Base-by-base conservation (phyloP, 2,329 filamentous ascomycete genomes). In the Dactylonectria macrodidyma region DNA sequence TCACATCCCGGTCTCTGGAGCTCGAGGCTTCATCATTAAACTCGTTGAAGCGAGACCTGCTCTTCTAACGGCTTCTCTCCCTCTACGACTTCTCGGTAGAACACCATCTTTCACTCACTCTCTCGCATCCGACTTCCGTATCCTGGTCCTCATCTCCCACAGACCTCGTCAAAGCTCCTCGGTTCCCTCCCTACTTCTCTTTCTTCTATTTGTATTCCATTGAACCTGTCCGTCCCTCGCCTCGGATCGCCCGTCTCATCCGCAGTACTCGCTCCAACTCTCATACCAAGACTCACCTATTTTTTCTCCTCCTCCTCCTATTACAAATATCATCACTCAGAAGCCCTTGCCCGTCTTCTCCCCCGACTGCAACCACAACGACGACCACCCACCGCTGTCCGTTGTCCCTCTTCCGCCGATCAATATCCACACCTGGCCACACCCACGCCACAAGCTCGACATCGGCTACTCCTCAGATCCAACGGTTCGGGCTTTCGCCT, bases 161-260 rank as follows among this genome's bases (percentile, higher is more conserved):
- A 36, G 38, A 41, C 26, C 41, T 51, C 46, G 19, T 14, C 46
- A 47, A 38, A 22, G 34, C 34, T 41, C 33, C 60, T 50, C 24
- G 33, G 22, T 12, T 34, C 44, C 24, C 19, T 19, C 58, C 46
- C 41, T 55, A 10, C 52, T 47, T 24, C 44, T 47, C 38, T 14
- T 46, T 33, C 46, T 59, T 55, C 51, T 51, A 57, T 44, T 58
- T 67, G 57, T 65, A 55, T 67, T 67, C 59, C 58, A 34, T 61
- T 62, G 51, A 61, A 57, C 36, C 34, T 19, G 16, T 26, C n/a
- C 19, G 22, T 26, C 51, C 38, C 50, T 60, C 52, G 30, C 12
- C 14, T 48, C 24, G 36, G 38, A 51, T 52, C 24, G 12, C 41
- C 16, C 52, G 19, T 57, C 9, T 30, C n/a, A 30, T 46, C 41